Conservation (phyloP, 768 basidiomycete species). For the Tulasnella calospora region DNA sequence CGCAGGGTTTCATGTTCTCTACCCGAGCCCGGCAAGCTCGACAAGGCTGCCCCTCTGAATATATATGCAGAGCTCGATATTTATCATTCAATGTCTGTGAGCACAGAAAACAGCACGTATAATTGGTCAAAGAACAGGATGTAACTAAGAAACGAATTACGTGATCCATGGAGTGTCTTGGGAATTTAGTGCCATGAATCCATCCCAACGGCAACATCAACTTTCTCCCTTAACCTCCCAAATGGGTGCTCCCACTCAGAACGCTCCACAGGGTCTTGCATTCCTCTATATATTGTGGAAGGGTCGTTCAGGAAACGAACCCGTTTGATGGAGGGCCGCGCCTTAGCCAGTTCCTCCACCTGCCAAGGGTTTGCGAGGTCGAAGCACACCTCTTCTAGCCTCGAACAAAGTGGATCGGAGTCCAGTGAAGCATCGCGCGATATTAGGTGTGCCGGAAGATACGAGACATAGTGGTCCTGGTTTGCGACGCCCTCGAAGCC, state of each 20-base stretch:
- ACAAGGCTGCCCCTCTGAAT: too few species aligned
- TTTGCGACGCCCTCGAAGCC: neutral
- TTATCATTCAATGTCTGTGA: too few species aligned
- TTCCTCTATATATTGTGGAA: neutral
- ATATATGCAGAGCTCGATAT: too few species aligned
- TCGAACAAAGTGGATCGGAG: neutral
- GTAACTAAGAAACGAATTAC: too few species aligned
- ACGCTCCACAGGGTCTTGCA: too few species aligned
- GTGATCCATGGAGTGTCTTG: too few species aligned
- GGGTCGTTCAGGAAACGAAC: neutral
- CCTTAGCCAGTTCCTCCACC: neutral
- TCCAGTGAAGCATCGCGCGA: neutral
- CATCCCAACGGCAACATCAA: neutral
- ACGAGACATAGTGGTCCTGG: neutral
- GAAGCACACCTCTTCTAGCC: neutral
- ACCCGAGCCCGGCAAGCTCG: too few species aligned
- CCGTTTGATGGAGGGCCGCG: neutral
- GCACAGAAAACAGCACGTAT: too few species aligned
- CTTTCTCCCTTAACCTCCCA: neutral
- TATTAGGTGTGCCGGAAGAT: neutral
- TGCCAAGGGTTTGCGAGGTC: neutral
- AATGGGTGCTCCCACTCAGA: neutral
- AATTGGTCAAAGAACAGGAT: too few species aligned
- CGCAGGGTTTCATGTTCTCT: too few species aligned
- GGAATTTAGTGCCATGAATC: neutral